Percentiles rank a stretch among this genome's conserved stretches.
These are phyloP conservation scores for Stemphylium lycopersici DNA, from an alignment of 2,329 filamentous ascomycete species.

Conservation along the genomic window DNA sequence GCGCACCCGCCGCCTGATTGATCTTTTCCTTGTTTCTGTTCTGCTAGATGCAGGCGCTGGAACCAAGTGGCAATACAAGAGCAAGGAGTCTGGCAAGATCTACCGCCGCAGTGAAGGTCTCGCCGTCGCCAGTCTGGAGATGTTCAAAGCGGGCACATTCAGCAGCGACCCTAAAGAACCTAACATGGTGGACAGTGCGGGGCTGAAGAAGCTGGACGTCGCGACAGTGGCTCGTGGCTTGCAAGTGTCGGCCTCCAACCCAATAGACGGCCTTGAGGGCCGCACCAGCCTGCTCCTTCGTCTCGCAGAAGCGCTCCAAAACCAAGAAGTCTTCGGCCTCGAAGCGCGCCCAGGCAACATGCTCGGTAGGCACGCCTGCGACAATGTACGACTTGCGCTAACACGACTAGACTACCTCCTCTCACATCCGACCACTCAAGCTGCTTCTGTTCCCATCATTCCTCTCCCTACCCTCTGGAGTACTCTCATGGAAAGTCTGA, in stretches of 20 bases:
- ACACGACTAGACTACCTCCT: conserved; percentile 78
- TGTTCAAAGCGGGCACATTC: conserved; percentile 93
- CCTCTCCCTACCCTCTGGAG: conserved; percentile 88
- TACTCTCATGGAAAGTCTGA: conserved; percentile 84
- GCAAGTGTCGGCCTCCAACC: conserved; percentile 81
- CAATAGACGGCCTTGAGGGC: conserved; percentile 83
- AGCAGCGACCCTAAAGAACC: conserved; percentile 82
- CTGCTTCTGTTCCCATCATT: conserved; percentile 85
- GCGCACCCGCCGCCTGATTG: conserved; percentile 75
- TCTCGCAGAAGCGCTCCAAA: conserved; percentile 76
- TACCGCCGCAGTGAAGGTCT: conserved; percentile 89
- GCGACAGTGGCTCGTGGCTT: conserved; percentile 79
- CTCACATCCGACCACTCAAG: conserved; percentile 86
- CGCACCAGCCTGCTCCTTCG: conserved; percentile 78
- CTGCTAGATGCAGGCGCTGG: conserved; percentile 88
- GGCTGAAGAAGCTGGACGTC: conserved; percentile 74
- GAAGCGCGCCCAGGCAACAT: conserved; percentile 90
- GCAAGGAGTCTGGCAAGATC: conserved; percentile 80
- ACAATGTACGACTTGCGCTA: conserved; percentile 6
- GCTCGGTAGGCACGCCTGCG: conserved; percentile 68
- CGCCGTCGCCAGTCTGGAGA: conserved; percentile 78
- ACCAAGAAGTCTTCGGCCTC: conserved; percentile 81
- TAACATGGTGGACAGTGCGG: conserved; percentile 86
- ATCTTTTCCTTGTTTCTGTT: conserved; percentile 80
- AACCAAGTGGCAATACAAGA: conserved; percentile 90